phyloP scores from a whole-genome alignment of 345 rosid species.

The Microcos paniculata region DNA sequence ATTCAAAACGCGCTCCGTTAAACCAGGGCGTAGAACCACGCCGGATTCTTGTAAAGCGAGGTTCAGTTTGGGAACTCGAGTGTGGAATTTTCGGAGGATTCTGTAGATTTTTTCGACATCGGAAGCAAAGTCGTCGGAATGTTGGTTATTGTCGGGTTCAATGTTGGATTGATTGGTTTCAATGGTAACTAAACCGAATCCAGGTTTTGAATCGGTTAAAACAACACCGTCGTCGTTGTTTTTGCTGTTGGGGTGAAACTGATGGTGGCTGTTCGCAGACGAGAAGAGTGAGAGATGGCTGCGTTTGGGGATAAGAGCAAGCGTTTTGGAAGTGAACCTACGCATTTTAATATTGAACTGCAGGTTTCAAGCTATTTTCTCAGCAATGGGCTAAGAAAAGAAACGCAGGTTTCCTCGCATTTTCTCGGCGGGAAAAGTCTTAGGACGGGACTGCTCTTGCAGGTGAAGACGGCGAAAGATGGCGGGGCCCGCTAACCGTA shows the following conservation, averaged over 20 bases:
- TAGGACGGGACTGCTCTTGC: neutral
- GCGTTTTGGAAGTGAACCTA: slow-evolving; percentile 17
- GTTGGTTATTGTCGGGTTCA: slow-evolving; percentile 14
- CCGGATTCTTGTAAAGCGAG: slow-evolving; percentile 80
- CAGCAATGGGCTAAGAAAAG: no score
- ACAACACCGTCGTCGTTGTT: slow-evolving; percentile 6
- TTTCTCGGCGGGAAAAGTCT: neutral
- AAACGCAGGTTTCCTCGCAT: neutral
- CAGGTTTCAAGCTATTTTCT: neutral
- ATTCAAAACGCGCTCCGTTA: slow-evolving; percentile 76
- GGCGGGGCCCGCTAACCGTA: neutral
- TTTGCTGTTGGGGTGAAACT: neutral
- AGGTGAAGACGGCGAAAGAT: neutral
- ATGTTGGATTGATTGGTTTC: slow-evolving; percentile 24
- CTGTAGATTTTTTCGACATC: slow-evolving; percentile 85
- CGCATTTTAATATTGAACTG: neutral
- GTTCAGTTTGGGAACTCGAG: slow-evolving; percentile 73
- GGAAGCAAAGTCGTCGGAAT: slow-evolving; percentile 53
- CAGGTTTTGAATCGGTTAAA: slow-evolving; percentile 23
- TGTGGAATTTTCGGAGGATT: slow-evolving; percentile 66
- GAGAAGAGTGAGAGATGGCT: slow-evolving; percentile 10
- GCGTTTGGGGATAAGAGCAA: slow-evolving; percentile 13
- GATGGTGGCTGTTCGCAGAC: slow-evolving; percentile 1
- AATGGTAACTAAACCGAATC: slow-evolving; percentile 50
- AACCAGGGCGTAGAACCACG: slow-evolving; percentile 55